Evolutionary conservation across 169 alveolate species (phyloP).

Genomic region (Cystoisospora suis): DNA sequence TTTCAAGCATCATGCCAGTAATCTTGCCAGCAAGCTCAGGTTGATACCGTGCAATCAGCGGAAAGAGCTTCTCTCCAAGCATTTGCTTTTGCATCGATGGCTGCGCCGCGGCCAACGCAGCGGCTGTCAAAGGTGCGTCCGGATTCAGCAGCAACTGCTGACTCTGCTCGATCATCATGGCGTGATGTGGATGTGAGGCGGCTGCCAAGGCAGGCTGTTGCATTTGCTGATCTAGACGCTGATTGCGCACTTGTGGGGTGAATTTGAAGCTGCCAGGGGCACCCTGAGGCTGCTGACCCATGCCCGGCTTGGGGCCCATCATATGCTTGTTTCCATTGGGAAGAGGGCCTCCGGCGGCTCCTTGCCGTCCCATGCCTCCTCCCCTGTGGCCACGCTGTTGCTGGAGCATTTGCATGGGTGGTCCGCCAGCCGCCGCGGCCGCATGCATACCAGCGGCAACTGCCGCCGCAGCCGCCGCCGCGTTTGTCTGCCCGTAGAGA

Average conservation of each 20-base stretch:
- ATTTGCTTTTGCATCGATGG: slow-evolving; percentile 92
- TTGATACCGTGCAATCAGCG: slow-evolving; percentile 89
- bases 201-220: slow-evolving; percentile 39
- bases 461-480: slow-evolving; percentile 57
- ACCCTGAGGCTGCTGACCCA: slow-evolving; percentile 45
- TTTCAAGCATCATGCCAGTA: slow-evolving; percentile 96
- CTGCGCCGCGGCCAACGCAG: slow-evolving; percentile 74
- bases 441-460: slow-evolving; percentile 41
- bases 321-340: not conserved
- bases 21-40: slow-evolving; percentile 94
- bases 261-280: slow-evolving; percentile 56
- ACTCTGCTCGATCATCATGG: slow-evolving; percentile 32
- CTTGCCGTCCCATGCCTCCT: slow-evolving; percentile 47
- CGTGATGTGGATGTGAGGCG: slow-evolving; percentile 16
- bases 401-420: slow-evolving; percentile 40
- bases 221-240: slow-evolving; percentile 60
- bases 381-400: slow-evolving; percentile 44
- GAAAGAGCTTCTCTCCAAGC: slow-evolving; percentile 93
- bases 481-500: slow-evolving; percentile 55
- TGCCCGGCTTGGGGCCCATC: not conserved
- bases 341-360: slow-evolving; percentile 17
- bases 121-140: slow-evolving; percentile 63
- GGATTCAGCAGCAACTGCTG: slow-evolving; percentile 47
- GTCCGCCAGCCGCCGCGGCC: slow-evolving; percentile 33
- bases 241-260: slow-evolving; percentile 69